These are phyloP conservation scores for Verticillium klebahnii DNA, from an alignment of 2,329 filamentous ascomycete genomes.

Conservation along the genomic window DNA sequence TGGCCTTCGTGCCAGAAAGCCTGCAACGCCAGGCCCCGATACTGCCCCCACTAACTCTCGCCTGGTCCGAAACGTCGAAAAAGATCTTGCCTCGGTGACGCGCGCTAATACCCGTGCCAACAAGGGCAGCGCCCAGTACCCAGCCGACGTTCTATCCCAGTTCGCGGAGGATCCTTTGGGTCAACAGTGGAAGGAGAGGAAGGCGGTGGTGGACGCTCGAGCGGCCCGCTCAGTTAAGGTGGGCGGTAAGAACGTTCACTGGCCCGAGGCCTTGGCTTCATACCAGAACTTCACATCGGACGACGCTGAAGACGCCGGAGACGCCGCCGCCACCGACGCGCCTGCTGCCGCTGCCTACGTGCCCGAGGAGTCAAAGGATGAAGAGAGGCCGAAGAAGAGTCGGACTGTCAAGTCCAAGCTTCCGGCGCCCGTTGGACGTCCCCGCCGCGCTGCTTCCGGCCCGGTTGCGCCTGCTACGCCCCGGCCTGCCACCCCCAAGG, in stretches of 20 bases:
- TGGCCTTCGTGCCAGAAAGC: slow-evolving; percentile 9
- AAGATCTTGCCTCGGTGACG: slow-evolving; percentile 36
- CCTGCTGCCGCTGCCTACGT: background rate
- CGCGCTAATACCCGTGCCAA: slow-evolving; percentile 41
- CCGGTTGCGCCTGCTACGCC: background rate
- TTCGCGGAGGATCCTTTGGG: slow-evolving; percentile 21
- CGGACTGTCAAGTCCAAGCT: background rate
- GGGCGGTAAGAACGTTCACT: slow-evolving; percentile 23
- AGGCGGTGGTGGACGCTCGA: slow-evolving; percentile 21
- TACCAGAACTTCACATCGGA: background rate
- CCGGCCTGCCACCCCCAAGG: background rate
- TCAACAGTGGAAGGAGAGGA: slow-evolving; percentile 16
- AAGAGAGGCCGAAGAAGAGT: background rate
- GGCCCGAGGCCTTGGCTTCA: slow-evolving; percentile 19
- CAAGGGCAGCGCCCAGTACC: slow-evolving; percentile 30
- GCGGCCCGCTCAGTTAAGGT: slow-evolving; percentile 9
- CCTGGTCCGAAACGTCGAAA: slow-evolving; percentile 28
- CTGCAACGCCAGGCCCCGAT: slow-evolving; percentile 4
- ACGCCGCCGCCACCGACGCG: background rate
- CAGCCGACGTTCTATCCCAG: slow-evolving; percentile 22
- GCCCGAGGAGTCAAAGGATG: background rate
- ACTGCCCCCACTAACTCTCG: slow-evolving; percentile 2
- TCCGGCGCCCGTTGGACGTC: background rate
- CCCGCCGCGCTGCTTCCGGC: background rate
- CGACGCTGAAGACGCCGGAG: background rate